Base-by-base conservation (phyloP, 2,329 filamentous ascomycete genomes). In the Penicillium occitanis region DNA sequence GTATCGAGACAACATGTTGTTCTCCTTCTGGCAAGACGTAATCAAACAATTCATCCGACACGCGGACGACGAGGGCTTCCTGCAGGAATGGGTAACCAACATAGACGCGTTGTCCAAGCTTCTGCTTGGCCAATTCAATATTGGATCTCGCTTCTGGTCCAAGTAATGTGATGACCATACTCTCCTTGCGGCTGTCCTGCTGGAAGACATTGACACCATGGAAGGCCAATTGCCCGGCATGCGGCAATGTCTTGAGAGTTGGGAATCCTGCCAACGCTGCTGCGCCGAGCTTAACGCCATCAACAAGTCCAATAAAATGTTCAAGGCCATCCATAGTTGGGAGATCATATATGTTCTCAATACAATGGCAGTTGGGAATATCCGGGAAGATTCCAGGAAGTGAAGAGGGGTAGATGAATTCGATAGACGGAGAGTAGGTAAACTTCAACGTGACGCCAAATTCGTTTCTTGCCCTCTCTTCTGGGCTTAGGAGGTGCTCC, bases 391-490 rank as follows among this genome's bases (percentile, higher is more conserved):
- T 86, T 8, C 93, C 94, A 17, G 90, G 87, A 68, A 98, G 83
- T 4, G 94, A 95, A 2, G 93, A 97, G 1, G 91, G 91, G 75
- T 97, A 99, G 5, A 86, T 85, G 71, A 90, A 97, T 76, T 94
- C 88, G 40, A 91, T 80, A 37, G 92, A 87, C 1, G 87, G 84
- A 1, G 91, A 89, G 78, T 95, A 96, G 0, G 91, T 93, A 76
- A 98, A 99, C 79, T 97, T 98, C 68, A 99, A 82, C 6, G 92
- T 90, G 13, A 96, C 92, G 5, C 94, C 93, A 75, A 97, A 99
- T 60, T 90, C 89, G 75, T 99, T 99, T 67, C 96, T 88, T 17
- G 85, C 83, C 74, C 89, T 91, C 76, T 99, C 92, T 1, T 90
- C 91, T 2, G 89, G 85, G 2, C 87, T 87, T n/a, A 99, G 83